Base-by-base conservation (phyloP, 2,329 filamentous ascomycete species). In the Venturia nashicola region DNA sequence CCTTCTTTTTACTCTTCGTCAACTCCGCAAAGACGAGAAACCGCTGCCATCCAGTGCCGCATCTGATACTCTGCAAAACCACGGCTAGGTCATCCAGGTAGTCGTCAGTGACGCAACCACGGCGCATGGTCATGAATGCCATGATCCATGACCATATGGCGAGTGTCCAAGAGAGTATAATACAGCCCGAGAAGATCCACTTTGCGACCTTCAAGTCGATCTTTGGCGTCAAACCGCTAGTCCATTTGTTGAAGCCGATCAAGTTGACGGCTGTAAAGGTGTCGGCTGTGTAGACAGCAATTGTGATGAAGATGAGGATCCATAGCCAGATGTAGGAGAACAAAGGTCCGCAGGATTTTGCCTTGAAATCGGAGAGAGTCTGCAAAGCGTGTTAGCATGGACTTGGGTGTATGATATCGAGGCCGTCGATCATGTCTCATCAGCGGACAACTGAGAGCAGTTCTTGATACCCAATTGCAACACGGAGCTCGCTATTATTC, bases 171-270 rank as follows among this genome's bases (percentile, higher is more conserved):
- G 92, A 97, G 43, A 94, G 80, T 67, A 97, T 88, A 72, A 99
- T 97, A 74, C 92, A 96, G 64, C 85, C 84, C 36, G 90, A 88
- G 73, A 97, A 99, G 73, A 99, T 92, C 91, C 92, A 97, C 77
- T 94, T 95, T 14, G 91, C 89, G 63, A 93, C 83, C 60, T 84
- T 78, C 71, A 95, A 85, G 3, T 86, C 83, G 68, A 97, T 88
- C 48, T 84, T 82, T 1, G 91, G 91, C 69, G 90, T 78, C 69
- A 97, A 88, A 68, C 90, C 82, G 62, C 89, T 90, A 1, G 90
- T 90, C 92, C 92, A 97, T 66, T 85, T 85, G 77, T 95, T 85
- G 77, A 96, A 97, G 64, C 83, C 89, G 61, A 99, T 83, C 48
- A 99, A 81, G 67, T 96, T 95, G 76, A 97, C 83, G 67, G 92